These are phyloP conservation scores for Exophiala xenobiotica DNA, from an alignment of 2,329 filamentous ascomycete genomes.

Conservation along the genomic window DNA sequence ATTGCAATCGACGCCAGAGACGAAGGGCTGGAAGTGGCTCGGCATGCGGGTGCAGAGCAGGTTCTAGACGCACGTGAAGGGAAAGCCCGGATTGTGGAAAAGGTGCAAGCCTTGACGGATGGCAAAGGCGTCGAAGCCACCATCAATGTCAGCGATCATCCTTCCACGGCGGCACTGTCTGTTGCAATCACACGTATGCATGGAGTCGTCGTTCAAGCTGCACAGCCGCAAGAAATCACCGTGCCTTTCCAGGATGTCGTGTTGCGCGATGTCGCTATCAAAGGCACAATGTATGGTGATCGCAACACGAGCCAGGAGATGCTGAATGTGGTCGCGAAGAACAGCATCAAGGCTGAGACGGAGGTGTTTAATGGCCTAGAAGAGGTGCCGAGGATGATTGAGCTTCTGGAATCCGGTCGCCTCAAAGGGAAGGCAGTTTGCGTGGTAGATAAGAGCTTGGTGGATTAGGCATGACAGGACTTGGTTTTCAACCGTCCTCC, in stretches of 20 bases:
- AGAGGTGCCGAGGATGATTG: constrained; percentile 51
- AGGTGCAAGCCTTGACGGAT: constrained; percentile 49
- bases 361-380: constrained; percentile 54
- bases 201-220: constrained; percentile 58
- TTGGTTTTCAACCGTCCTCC: too few species aligned
- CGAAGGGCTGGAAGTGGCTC: constrained; percentile 50
- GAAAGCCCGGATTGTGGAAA: constrained; percentile 48
- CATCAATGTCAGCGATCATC: constrained; percentile 55
- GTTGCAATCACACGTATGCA: constrained; percentile 61
- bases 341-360: constrained; percentile 51
- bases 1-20: constrained; percentile 57
- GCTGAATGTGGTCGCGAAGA: constrained; percentile 47
- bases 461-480: too few species aligned
- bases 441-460: constrained; percentile 17
- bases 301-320: constrained; percentile 47
- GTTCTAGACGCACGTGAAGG: constrained; percentile 51
- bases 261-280: constrained; percentile 54
- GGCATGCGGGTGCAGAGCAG: constrained; percentile 50
- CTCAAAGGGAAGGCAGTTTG: constrained; percentile 52
- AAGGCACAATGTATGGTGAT: constrained; percentile 48
- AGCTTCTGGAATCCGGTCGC: constrained; percentile 52
- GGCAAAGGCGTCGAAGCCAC: constrained; percentile 53
- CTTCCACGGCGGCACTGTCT: constrained; percentile 49
- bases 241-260: constrained; percentile 50
- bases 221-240: constrained; percentile 45